These are phyloP conservation scores for Salix arbutifolia DNA, from an alignment of 345 rosid species.

Conservation along the genomic window DNA sequence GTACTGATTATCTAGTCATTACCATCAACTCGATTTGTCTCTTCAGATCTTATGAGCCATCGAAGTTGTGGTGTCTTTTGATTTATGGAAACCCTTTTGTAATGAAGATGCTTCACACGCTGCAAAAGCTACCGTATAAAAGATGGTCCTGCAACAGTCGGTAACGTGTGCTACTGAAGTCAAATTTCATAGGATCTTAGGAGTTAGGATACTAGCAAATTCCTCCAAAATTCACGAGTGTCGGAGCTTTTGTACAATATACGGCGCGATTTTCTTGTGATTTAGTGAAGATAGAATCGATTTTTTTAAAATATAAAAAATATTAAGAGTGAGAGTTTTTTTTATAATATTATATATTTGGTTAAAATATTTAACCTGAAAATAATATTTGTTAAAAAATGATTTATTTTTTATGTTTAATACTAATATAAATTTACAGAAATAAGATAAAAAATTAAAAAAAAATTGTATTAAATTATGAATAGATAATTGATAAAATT, in stretches of 20 bases:
- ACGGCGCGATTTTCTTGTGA: no score
- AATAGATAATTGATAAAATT: no score
- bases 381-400: no score
- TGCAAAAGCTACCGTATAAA: background rate
- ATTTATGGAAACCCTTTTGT: background rate
- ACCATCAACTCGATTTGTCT: slow-evolving; percentile 23
- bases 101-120: background rate
- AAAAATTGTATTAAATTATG: no score
- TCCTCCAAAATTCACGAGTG: background rate
- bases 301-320: no score
- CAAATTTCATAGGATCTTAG: background rate
- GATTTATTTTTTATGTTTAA: no score
- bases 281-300: no score
- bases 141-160: background rate
- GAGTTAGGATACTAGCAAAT: background rate
- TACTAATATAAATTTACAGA: no score
- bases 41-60: slow-evolving; percentile 22
- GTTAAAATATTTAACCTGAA: no score
- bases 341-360: no score
- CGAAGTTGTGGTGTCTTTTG: slow-evolving; percentile 32
- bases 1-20: slow-evolving; percentile 15
- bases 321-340: no score
- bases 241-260: background rate
- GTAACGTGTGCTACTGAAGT: background rate
- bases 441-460: no score